Percentiles rank a stretch among this genome's conserved stretches.
Conservation (phyloP, 2,329 filamentous ascomycete species). For the Cercospora sp. region DNA sequence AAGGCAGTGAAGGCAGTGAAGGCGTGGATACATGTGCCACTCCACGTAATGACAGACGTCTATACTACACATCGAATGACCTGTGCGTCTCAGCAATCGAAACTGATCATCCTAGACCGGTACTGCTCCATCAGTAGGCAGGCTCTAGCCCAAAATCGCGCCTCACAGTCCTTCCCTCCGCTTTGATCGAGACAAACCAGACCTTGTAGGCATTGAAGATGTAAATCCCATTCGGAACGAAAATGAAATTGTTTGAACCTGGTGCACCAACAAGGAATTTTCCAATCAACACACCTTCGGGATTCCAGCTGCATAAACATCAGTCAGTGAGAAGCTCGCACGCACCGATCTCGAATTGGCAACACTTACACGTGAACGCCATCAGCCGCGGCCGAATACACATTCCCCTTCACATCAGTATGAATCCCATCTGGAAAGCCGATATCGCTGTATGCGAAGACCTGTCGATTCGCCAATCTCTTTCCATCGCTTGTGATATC, state of each 20-base stretch:
- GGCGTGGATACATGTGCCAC: too few species aligned
- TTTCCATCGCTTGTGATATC: slow-evolving; percentile 43
- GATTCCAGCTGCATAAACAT: slow-evolving; percentile 46
- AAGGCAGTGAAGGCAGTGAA: too few species aligned
- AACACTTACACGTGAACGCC: slow-evolving; percentile 51
- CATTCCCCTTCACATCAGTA: slow-evolving; percentile 55
- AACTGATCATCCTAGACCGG: too few species aligned
- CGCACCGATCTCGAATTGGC: neutral
- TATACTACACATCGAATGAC: too few species aligned
- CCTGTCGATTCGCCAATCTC: slow-evolving; percentile 41
- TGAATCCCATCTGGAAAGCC: slow-evolving; percentile 62
- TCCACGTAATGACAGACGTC: too few species aligned
- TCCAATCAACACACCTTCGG: slow-evolving; percentile 52
- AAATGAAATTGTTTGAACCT: slow-evolving; percentile 45
- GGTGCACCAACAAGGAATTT: slow-evolving; percentile 52
- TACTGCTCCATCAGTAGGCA: too few species aligned
- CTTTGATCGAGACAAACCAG: slow-evolving; percentile 39
- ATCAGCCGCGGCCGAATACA: slow-evolving; percentile 55
- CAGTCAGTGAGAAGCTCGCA: neutral
- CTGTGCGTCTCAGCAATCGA: too few species aligned
- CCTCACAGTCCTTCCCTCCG: slow-evolving; percentile 38
- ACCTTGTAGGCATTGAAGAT: slow-evolving; percentile 39
- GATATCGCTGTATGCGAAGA: slow-evolving; percentile 58
- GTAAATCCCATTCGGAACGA: slow-evolving; percentile 38
- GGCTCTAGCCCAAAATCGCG: slow-evolving; percentile 28